These are phyloP conservation scores for Penstemon eatonii DNA, from an alignment of 257 asterid species.

Conservation along the genomic window DNA sequence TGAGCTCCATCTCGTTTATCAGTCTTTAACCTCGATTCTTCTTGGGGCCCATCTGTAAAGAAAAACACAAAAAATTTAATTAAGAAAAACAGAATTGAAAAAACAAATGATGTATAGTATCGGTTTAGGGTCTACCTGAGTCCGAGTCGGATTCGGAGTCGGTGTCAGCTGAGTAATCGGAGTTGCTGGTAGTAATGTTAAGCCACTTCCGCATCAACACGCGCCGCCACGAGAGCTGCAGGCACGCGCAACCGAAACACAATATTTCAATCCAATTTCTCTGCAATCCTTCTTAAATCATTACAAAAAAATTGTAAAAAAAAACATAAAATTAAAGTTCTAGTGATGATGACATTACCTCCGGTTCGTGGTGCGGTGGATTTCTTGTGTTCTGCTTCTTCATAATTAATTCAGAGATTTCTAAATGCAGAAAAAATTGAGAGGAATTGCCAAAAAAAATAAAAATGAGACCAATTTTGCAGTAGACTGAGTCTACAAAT, in stretches of 20 bases:
- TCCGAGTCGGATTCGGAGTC: slow-evolving; percentile 58
- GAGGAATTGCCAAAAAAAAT: not conserved
- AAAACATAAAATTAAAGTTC: not conserved
- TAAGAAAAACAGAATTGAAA: slow-evolving; percentile 14
- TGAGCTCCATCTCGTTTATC: slow-evolving; percentile 41
- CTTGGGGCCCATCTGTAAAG: slow-evolving; percentile 47
- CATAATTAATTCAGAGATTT: not conserved
- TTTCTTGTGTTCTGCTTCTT: slow-evolving; percentile 14
- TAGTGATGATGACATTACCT: slow-evolving; percentile 35
- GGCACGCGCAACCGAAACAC: slow-evolving; percentile 82
- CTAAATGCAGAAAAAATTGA: not conserved
- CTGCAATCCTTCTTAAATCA: slow-evolving; percentile 60
- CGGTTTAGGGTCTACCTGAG: slow-evolving; percentile 34
- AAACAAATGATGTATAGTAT: not conserved
- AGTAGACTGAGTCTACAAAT: too few relatives aligned
- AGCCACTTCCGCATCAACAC: slow-evolving; percentile 82
- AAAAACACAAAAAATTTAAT: not conserved
- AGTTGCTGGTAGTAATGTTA: slow-evolving; percentile 44
- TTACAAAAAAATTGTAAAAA: slow-evolving; percentile 12
- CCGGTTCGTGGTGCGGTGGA: slow-evolving; percentile 35
- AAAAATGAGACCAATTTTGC: too few relatives aligned
- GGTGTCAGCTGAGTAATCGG: slow-evolving; percentile 79
- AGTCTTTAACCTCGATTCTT: slow-evolving; percentile 56
- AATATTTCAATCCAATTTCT: slow-evolving; percentile 71
- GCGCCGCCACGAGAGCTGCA: slow-evolving; percentile 83